Evolutionary conservation across 176 grass and related monocot species (phyloP).

Genomic region (Aegilops sharonensis): DNA sequence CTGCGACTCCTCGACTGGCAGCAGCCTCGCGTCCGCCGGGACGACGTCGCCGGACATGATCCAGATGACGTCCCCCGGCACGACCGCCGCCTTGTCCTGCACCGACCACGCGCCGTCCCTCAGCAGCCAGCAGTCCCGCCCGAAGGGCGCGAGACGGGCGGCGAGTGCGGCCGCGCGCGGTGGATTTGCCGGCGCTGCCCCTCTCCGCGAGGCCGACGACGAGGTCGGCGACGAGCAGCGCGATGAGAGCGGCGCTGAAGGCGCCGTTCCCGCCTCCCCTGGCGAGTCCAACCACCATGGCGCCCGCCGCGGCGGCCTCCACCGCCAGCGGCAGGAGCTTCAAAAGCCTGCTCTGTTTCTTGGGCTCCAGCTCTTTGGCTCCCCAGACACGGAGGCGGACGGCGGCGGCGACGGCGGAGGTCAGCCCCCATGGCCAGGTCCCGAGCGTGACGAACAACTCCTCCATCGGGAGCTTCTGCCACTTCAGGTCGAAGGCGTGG

Average conservation of each 20-base stretch:
- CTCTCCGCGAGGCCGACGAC: background rate
- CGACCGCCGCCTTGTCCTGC: background rate
- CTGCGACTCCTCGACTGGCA: background rate
- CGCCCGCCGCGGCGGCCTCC: background rate
- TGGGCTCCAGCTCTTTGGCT: background rate
- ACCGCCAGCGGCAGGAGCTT: background rate
- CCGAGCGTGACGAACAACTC: background rate
- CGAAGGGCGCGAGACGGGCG: background rate
- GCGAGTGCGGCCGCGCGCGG: background rate
- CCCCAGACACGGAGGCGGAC: background rate
- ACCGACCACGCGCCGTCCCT: background rate
- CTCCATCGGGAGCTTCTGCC: background rate
- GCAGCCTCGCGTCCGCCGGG: background rate
- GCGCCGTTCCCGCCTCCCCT: background rate
- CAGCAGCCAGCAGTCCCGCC: background rate
- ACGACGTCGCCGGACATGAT: background rate
- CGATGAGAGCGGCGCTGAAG: background rate
- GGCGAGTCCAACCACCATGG: background rate
- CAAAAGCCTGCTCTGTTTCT: background rate
- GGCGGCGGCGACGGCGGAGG: no score
- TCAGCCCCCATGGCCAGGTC: background rate
- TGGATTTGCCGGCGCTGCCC: background rate
- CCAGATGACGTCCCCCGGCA: background rate
- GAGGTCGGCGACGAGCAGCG: background rate
- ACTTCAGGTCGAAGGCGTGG: background rate